These are phyloP conservation scores for Ceratocystis huliohia DNA, from an alignment of 2,329 filamentous ascomycete genomes.

Conservation along the genomic window DNA sequence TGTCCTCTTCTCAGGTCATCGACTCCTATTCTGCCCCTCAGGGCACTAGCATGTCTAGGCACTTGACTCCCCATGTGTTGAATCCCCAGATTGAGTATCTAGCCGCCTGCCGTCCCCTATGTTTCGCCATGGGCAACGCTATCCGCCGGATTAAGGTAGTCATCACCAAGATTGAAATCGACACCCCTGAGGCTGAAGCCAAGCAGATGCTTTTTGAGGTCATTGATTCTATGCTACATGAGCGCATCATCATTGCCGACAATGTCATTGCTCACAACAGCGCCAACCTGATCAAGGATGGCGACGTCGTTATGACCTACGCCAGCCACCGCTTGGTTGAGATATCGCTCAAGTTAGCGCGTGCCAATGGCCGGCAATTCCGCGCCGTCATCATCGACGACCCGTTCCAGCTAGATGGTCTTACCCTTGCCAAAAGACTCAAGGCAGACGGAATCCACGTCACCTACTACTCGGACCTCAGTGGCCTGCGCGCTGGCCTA, in stretches of 20 bases:
- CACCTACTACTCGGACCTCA: slow-evolving; percentile 64
- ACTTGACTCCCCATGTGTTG: slow-evolving; percentile 81
- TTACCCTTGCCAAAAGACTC: slow-evolving; percentile 55
- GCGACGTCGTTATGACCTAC: slow-evolving; percentile 76
- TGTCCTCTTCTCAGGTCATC: slow-evolving; percentile 51
- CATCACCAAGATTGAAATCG: slow-evolving; percentile 81
- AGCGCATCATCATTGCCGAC: slow-evolving; percentile 78
- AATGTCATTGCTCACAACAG: slow-evolving; percentile 71
- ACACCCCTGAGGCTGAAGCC: slow-evolving; percentile 66
- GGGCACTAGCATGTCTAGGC: slow-evolving; percentile 72
- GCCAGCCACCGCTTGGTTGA: slow-evolving; percentile 79
- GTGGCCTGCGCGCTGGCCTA: slow-evolving; percentile 62
- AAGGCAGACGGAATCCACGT: slow-evolving; percentile 57
- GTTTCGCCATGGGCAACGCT: slow-evolving; percentile 92
- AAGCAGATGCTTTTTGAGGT: slow-evolving; percentile 65
- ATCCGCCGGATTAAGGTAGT: slow-evolving; percentile 89
- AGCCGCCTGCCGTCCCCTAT: slow-evolving; percentile 85
- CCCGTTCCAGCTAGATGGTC: slow-evolving; percentile 40
- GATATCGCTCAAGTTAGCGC: slow-evolving; percentile 62
- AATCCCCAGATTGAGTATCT: slow-evolving; percentile 94
- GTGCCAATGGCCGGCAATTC: slow-evolving; percentile 58
- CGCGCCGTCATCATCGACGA: slow-evolving; percentile 74
- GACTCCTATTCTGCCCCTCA: slow-evolving; percentile 82
- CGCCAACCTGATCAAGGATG: slow-evolving; percentile 60
- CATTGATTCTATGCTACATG: slow-evolving; percentile 82